Evolutionary conservation across 1,139 yeast species (phyloP).

Genomic region (Geotrichum reessii): DNA sequence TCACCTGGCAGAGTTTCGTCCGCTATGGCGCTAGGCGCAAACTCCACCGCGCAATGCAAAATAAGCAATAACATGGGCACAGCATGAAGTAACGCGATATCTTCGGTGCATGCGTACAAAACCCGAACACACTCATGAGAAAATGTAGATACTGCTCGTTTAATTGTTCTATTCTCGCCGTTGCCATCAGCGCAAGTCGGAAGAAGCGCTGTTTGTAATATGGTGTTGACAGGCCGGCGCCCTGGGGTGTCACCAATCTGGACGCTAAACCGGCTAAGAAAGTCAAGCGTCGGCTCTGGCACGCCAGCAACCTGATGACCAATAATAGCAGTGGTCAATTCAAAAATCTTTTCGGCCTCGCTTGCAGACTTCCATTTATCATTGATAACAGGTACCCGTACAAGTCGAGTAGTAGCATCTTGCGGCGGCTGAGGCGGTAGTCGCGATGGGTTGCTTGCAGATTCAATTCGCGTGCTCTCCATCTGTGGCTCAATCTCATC

Average conservation of each 20-base stretch:
- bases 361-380: not conserved
- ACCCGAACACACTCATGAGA: not conserved
- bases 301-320: not conserved
- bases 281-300: not conserved
- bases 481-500: not conserved
- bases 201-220: not conserved
- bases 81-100: constrained; percentile 26
- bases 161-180: not conserved
- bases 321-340: not conserved
- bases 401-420: not conserved
- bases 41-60: constrained; percentile 48
- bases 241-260: not conserved
- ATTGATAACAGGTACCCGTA: not conserved
- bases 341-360: not conserved
- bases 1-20: not conserved
- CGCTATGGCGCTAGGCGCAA: constrained; percentile 39
- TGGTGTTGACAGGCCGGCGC: not conserved
- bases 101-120: not conserved
- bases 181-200: not conserved
- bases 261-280: not conserved
- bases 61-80: constrained; percentile 54
- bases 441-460: not conserved
- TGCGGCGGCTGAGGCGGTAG: not conserved
- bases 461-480: not conserved
- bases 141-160: not conserved